phyloP scores from a whole-genome alignment of 345 rosid genomes.

The Xanthoceras sorbifolium region DNA sequence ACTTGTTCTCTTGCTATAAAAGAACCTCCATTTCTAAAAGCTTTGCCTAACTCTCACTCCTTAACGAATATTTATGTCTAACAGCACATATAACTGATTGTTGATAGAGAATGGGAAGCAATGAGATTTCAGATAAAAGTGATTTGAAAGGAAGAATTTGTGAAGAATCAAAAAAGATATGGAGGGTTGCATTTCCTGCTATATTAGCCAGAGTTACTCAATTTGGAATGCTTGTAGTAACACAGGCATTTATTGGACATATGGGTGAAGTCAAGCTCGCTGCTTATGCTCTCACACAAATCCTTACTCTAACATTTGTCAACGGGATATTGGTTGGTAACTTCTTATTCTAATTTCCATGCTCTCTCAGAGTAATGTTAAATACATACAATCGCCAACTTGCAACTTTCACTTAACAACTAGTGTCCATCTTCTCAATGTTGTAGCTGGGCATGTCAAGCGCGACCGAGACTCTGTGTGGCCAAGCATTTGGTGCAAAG shows the following conservation, averaged over 20 bases:
- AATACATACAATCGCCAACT: too few species aligned
- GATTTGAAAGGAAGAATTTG: constrained; percentile 11
- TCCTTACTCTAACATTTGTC: constrained; percentile 20
- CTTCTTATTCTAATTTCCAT: too few species aligned
- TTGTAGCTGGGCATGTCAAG: constrained; percentile 43
- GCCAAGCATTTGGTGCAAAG: constrained; percentile 44
- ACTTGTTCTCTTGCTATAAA: too few species aligned
- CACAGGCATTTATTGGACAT: constrained; percentile 28
- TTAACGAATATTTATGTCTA: too few species aligned
- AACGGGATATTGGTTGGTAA: constrained; percentile 27
- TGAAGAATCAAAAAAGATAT: constrained; percentile 24
- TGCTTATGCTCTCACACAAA: constrained; percentile 27
- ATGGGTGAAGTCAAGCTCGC: constrained; percentile 22
- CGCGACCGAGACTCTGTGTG: constrained; percentile 45
- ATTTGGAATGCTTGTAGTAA: constrained; percentile 24
- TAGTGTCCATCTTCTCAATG: too few species aligned
- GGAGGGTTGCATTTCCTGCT: constrained; percentile 27
- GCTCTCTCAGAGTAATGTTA: too few species aligned
- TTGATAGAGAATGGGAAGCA: too few species aligned
- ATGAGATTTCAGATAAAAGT: neutral
- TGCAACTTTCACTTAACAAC: too few species aligned
- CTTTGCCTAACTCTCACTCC: too few species aligned
- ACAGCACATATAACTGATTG: too few species aligned
- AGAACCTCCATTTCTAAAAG: too few species aligned
- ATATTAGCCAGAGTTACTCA: constrained; percentile 23